Evolutionary conservation across 331 rosid species (phyloP), one percentile per base, ranked within the genome.

Genomic region (Rosa hybrid): DNA sequence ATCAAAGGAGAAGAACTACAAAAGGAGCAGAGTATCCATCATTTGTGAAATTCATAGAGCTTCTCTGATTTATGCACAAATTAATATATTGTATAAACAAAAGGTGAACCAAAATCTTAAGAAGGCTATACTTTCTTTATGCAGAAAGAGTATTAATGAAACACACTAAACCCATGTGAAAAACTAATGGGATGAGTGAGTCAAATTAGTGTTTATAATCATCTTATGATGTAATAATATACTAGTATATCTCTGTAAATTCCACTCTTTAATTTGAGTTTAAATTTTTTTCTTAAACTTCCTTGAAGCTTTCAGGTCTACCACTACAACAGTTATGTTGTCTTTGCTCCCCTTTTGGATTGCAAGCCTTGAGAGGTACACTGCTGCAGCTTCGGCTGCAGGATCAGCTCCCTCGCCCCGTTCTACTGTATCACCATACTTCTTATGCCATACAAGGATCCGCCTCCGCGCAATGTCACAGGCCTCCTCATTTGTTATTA

Each of bases 361-460:
- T 59, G 97, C 98, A 64, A 91, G 89, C 87, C 63, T 86, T 20
- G 91, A 83, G 51, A 93, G 94, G 83, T 87, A 91, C 25, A 90
- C 98, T 41, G 97, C 98, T 42, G 98, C 98, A 27, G 88, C 86
- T 77, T 88, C 94, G 57, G 94, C 90, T 17, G 98, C 98, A 73
- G 84, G 93, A 85, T 93, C 97, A 69, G 77, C 87, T 23, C 86
- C 91, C 72, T 83, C 79, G 0, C 81, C 81, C 11, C 86, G 69
- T 78, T 44, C 74, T 8, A 77, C 76, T 10, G 77, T 76, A 51
- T 86, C 76, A 17, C 94, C 88, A 30, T 83, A 70, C 77, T 90
- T 91, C 72, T 87, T 91, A 79, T 91, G 94, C 98, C 98, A 93
- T 53, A 88, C 54, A 76, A 93, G 97, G 86, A 93, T 88, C 72